phyloP scores from a whole-genome alignment of 345 rosid genomes.

The Ailanthus altissimus region DNA sequence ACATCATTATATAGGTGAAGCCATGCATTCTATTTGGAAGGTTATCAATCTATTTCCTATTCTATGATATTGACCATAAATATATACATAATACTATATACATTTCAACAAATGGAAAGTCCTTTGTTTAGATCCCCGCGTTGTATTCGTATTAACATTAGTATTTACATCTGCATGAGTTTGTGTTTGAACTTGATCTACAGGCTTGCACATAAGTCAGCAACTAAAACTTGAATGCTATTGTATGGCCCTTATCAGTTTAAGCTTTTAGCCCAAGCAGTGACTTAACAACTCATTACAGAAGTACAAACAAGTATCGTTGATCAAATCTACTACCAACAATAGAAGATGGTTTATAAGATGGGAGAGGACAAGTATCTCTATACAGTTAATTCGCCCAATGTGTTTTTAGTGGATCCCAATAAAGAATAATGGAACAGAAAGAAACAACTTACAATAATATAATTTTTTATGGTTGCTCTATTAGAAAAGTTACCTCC shows the following conservation, averaged over 20 bases:
- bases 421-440: not conserved
- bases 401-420: not conserved
- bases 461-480: not conserved
- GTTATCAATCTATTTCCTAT: too few relatives aligned
- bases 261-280: not conserved
- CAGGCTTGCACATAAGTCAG: not conserved
- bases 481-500: slow-evolving; percentile 50
- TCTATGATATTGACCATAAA: too few relatives aligned
- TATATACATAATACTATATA: too few relatives aligned
- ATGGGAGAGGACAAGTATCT: not conserved
- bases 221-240: not conserved
- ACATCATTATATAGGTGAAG: too few relatives aligned
- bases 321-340: not conserved
- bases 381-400: not conserved
- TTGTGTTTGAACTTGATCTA: not conserved
- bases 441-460: not conserved
- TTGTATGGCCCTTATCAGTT: not conserved
- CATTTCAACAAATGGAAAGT: too few relatives aligned
- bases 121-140: not conserved
- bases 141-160: not conserved
- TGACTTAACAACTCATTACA: not conserved
- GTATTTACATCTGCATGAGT: not conserved
- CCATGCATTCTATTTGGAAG: too few relatives aligned
- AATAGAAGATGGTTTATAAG: not conserved
- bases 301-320: not conserved